Percentiles rank a stretch among this genome's conserved stretches.
phyloP scores from a whole-genome alignment of 176 grass and related monocot genomes.

The Oryza officinalis region DNA sequence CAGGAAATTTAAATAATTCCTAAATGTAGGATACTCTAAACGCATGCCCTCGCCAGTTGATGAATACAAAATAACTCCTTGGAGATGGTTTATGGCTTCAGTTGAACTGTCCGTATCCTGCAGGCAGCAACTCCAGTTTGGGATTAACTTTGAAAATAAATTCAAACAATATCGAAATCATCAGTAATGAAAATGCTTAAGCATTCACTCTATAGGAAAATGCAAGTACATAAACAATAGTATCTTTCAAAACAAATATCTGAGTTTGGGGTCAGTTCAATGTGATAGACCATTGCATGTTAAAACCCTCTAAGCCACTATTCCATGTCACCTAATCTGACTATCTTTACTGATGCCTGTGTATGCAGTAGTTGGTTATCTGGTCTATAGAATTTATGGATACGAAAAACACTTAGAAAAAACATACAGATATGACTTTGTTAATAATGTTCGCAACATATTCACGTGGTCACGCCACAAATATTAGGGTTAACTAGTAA shows the following conservation, averaged over 20 bases:
- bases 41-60: conserved; percentile 78
- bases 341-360: not conserved
- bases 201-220: not conserved
- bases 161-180: not conserved
- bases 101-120: conserved; percentile 79
- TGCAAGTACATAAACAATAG: not conserved
- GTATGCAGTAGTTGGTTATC: not conserved
- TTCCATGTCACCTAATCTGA: not conserved
- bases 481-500: not conserved
- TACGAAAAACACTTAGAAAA: not conserved
- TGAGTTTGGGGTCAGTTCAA: not conserved
- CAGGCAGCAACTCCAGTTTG: conserved; percentile 30
- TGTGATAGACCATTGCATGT: not conserved
- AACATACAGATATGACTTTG: not conserved
- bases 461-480: not conserved
- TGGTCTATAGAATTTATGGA: not conserved
- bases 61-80: conserved; percentile 76
- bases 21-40: conserved; percentile 86
- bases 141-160: not conserved
- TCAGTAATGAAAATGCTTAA: not conserved
- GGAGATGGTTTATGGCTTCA: conserved; percentile 76
- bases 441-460: not conserved
- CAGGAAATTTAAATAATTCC: conserved; percentile 27
- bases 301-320: not conserved
- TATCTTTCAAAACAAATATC: not conserved